Percentiles rank a stretch among this genome's conserved stretches.
These are phyloP conservation scores for Lentithecium fluviatile DNA, from an alignment of 495 filamentous ascomycete genomes.

Conservation along the genomic window DNA sequence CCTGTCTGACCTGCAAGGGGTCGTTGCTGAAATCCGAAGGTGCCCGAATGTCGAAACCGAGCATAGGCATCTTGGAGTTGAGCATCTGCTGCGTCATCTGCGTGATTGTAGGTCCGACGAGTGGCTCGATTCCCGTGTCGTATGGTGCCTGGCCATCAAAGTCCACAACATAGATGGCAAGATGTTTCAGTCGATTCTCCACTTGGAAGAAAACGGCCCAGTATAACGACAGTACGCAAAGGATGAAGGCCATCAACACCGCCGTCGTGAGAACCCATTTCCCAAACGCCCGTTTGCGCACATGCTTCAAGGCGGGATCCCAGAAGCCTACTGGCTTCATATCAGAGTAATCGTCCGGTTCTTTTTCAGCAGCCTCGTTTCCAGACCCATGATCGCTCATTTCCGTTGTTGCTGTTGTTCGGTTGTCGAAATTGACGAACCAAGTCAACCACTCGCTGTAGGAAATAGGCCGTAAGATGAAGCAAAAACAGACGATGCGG, in stretches of 20 bases:
- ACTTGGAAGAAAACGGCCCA: conserved; percentile 59
- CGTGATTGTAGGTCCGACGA: conserved; percentile 59
- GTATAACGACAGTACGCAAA: conserved; percentile 58
- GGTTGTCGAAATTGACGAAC: no score
- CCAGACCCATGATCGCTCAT: no score
- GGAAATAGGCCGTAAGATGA: no score
- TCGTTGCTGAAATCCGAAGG: conserved; percentile 55
- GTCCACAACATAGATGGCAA: conserved; percentile 63
- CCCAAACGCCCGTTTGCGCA: background rate
- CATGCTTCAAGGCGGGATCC: conserved; percentile 1
- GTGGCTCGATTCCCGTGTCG: conserved; percentile 48
- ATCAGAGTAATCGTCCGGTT: no score
- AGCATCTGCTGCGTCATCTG: conserved; percentile 36
- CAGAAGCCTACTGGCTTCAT: conserved; percentile 11
- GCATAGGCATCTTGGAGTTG: conserved; percentile 31
- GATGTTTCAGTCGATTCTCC: conserved; percentile 48
- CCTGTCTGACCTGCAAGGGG: conserved; percentile 15
- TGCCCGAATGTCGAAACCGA: conserved; percentile 51
- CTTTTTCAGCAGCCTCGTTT: no score
- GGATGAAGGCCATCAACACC: conserved; percentile 55
- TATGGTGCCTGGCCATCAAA: conserved; percentile 60
- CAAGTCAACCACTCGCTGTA: no score
- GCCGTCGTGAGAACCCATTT: conserved; percentile 1
- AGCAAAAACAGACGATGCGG: no score
- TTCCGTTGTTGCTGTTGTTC: no score